phyloP scores from a whole-genome alignment of 768 basidiomycete species.

The Sutorius australiensis region DNA sequence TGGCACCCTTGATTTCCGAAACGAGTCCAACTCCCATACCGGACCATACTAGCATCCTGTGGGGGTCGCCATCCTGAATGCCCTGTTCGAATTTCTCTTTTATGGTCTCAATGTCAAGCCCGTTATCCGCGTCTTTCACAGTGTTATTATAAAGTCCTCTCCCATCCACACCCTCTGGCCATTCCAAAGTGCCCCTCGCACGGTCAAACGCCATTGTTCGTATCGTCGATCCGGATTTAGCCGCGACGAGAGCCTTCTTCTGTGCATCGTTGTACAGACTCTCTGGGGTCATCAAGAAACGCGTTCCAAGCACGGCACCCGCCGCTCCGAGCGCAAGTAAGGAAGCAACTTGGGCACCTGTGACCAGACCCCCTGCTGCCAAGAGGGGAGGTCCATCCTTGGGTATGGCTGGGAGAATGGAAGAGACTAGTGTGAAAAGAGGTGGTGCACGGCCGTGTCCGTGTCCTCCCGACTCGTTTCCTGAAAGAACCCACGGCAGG shows the following conservation, averaged over 20 bases:
- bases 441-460: constrained; percentile 56
- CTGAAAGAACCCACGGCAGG: constrained; percentile 34
- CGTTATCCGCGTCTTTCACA: constrained; percentile 53
- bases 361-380: constrained; percentile 71
- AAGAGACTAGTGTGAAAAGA: constrained; percentile 55
- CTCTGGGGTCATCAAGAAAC: constrained; percentile 68
- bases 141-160: constrained; percentile 46
- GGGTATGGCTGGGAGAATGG: constrained; percentile 44
- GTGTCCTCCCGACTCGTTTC: constrained; percentile 80
- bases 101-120: constrained; percentile 41
- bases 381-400: constrained; percentile 50
- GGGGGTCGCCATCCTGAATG: constrained; percentile 40
- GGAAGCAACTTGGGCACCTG: constrained; percentile 61
- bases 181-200: constrained; percentile 51
- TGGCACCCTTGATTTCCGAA: constrained; percentile 38
- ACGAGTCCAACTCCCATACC: constrained; percentile 63
- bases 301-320: constrained; percentile 70
- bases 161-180: constrained; percentile 62
- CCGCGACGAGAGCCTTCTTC: constrained; percentile 48
- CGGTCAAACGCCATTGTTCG: constrained; percentile 64
- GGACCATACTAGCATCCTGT: constrained; percentile 62
- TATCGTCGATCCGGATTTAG: constrained; percentile 43
- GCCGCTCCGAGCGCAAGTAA: constrained; percentile 64
- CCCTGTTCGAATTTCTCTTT: constrained; percentile 46
- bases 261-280: constrained; percentile 53